Percentiles rank a stretch among this genome's conserved stretches.
phyloP scores from a whole-genome alignment of 495 filamentous ascomycete genomes.

The Penicillium bovifimosum region DNA sequence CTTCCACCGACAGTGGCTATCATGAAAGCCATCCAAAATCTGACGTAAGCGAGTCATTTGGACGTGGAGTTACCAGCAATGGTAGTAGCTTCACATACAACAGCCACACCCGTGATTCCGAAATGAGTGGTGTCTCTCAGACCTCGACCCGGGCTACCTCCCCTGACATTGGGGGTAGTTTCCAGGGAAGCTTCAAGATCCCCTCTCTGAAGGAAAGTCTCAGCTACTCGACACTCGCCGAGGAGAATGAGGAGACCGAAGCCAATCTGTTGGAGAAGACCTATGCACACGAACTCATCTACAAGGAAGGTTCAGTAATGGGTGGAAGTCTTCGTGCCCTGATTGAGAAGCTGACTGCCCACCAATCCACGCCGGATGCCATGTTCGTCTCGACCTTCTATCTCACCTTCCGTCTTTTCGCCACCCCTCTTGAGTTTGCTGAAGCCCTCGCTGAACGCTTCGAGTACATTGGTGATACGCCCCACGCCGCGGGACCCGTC shows the following conservation, averaged over 20 bases:
- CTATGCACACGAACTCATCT: conserved; percentile 83
- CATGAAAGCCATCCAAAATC: conserved; percentile 32
- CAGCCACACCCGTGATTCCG: conserved; percentile 70
- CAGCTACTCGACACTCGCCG: conserved; percentile 58
- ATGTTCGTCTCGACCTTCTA: conserved; percentile 94
- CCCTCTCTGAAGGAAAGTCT: conserved; percentile 50
- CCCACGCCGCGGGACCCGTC: conserved; percentile 68
- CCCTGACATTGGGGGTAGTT: conserved; percentile 55
- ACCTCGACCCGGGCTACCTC: conserved; percentile 87
- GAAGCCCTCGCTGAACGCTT: conserved; percentile 82
- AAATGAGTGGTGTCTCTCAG: conserved; percentile 72
- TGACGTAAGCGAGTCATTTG: conserved; percentile 34
- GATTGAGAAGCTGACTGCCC: conserved; percentile 88
- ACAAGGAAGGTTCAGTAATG: conserved; percentile 91
- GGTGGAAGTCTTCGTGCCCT: conserved; percentile 88
- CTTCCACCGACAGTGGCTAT: conserved; percentile 22
- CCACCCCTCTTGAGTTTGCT: conserved; percentile 73
- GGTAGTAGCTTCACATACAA: conserved; percentile 69
- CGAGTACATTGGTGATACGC: conserved; percentile 78
- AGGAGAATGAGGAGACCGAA: conserved; percentile 72
- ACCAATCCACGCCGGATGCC: conserved; percentile 88
- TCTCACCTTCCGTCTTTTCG: conserved; percentile 93
- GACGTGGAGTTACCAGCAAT: conserved; percentile 45
- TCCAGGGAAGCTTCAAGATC: conserved; percentile 33
- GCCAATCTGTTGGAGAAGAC: conserved; percentile 78